Evolutionary conservation across 2,329 filamentous ascomycete species (phyloP), one percentile per base, ranked within the genome.

Genomic region (Monosporascus sp.): DNA sequence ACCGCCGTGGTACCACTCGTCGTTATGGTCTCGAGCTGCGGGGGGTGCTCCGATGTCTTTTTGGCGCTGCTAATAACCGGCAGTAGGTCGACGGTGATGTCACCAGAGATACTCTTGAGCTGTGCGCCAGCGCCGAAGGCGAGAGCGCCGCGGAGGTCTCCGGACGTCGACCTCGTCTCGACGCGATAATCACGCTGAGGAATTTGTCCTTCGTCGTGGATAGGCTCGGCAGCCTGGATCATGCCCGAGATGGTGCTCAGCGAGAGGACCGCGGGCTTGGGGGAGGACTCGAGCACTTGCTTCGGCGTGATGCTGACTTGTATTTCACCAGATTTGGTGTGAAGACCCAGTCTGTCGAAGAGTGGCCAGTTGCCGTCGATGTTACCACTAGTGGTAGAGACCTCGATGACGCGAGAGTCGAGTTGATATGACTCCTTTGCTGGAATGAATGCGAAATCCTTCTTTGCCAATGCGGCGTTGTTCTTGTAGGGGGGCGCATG

Each of bases 281-380:
- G 69, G 6, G 57, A 47, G n/a, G 66, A 57, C 7, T 65, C 56
- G 39, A 70, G 64, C n/a, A 60, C 71, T 0, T 67, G 62, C 57
- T 76, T 68, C 6, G 76, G 75, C 14, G 64, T 66, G 50, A 82
- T 65, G 36, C 67, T 68, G 3, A 70, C 67, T 17, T 54, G 54
- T 52, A 81, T 64, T 50, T 68, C 59, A 47, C 79, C 80, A 0
- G 78, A 76, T 0, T 68, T 67, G 7, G 74, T 72, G 18, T 65
- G 58, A n/a, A 81, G 62, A 18, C 68, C 65, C 14, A 83, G 70
- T 31, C 72, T 64, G 59, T 81, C 76, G 61, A 74, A 77, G 1
- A 82, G 67, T 1, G 79, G 76, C 68, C 76, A 81, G 62, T 70
- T 72, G 31, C 80, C 80, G 15, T 54, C 54, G 55, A 83, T 72